Evolutionary conservation across 2,329 filamentous ascomycete genomes (phyloP), one percentile per base, ranked within the genome.

Genomic region (Metarhizium rileyi): DNA sequence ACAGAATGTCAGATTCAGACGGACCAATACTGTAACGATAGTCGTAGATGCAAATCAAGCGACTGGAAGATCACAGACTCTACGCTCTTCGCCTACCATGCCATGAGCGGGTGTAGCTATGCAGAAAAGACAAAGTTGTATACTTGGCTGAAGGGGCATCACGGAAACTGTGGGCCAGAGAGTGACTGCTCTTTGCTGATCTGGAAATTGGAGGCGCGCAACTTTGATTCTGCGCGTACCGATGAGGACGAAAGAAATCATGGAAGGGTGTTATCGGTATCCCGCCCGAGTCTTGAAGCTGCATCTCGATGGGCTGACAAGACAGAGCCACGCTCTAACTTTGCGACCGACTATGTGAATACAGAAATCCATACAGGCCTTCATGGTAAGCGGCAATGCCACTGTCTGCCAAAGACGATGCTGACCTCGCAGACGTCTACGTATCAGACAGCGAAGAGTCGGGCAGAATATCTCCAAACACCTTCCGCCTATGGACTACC

Each of bases 381-480:
- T 33, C 30, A 33, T 14, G 14, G 30, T 2, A 5, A 3, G 30
- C 10, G n/a, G n/a, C 30, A 33, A 33, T 33, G 1, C 30, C 5
- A 33, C 30, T 33, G 12, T 3, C 12, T 12, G 30, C 10, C 2
- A n/a, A n/a, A 14, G 30, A 33, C 30, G 12, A 1, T 14, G 43
- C 26, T 22, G 14, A 10, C 3, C 2, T 28, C 20, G 22, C 43
- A 26, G 25, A 42, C 36, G 18, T 3, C 7, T 33, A 65, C 28
- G 60, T 71, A 18, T 67, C 63, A 0, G 70, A 73, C 46, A 61
- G 66, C 20, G 72, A 77, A 50, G 70, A 68, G 0, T 54, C 61
- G 4, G 64, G 62, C 1, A 65, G 64, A 1, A 67, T 76, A 26
- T 68, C 66, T 0, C 69, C 71, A 1, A 67, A 62, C 51, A 72